phyloP scores from a whole-genome alignment of 306 rosid genomes.

The Myrica gale region DNA sequence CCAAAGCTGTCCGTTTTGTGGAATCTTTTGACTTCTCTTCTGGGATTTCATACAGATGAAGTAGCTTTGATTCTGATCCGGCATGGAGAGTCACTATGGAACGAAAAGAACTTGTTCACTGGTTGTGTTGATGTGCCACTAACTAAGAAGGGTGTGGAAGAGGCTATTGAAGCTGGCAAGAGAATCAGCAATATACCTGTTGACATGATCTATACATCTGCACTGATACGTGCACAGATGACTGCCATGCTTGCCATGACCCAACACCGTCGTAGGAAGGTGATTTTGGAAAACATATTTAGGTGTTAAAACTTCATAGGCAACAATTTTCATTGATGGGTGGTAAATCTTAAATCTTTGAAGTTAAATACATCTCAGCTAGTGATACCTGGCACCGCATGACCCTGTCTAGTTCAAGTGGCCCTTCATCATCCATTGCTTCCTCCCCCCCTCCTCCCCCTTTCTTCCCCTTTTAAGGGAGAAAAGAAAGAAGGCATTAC shows the following conservation, averaged over 20 bases:
- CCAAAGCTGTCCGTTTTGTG: slow-evolving; percentile 17
- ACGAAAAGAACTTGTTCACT: slow-evolving; percentile 92
- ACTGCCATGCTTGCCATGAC: slow-evolving; percentile 99
- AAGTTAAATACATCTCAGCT: not conserved
- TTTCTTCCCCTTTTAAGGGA: too few species aligned
- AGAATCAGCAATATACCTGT: slow-evolving; percentile 95
- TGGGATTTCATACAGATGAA: slow-evolving; percentile 59
- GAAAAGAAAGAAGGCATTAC: slow-evolving; percentile 6
- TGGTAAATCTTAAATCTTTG: not conserved
- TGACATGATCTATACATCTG: slow-evolving; percentile 88
- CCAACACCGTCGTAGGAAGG: slow-evolving; percentile 93
- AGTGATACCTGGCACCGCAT: not conserved
- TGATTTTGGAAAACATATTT: slow-evolving; percentile 24
- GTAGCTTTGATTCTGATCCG: slow-evolving; percentile 88
- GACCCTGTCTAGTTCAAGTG: not conserved
- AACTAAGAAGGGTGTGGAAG: slow-evolving; percentile 90
- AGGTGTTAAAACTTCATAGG: not conserved
- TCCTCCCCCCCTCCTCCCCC: not conserved
- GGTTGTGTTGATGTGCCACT: slow-evolving; percentile 99
- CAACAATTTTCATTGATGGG: not conserved
- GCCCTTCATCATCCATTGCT: not conserved
- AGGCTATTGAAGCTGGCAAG: slow-evolving; percentile 99
- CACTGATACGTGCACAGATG: slow-evolving; percentile 98
- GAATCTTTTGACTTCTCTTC: slow-evolving; percentile 19
- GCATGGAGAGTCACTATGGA: slow-evolving; percentile 97